Conservation (phyloP, 192 early-diverging fungal species). For the Umbelopsis sp. region DNA sequence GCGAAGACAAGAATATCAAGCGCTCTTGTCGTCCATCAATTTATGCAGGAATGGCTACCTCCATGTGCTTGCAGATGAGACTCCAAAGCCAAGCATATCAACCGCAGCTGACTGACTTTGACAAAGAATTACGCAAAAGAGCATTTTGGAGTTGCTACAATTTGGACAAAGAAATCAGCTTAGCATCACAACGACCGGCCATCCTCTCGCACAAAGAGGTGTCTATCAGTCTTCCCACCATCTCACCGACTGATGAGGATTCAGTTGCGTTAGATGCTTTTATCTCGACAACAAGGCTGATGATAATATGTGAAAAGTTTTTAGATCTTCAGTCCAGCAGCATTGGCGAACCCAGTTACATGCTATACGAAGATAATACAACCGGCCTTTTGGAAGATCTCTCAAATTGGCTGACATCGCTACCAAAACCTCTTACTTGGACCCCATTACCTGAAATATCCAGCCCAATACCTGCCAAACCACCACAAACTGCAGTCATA, state of each 20-base stretch:
- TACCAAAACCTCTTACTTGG: constrained; percentile 27
- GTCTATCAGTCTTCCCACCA: constrained; percentile 26
- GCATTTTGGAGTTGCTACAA: constrained; percentile 41
- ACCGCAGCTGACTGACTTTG: constrained; percentile 1
- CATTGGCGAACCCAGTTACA: background rate
- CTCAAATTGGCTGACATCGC: constrained; percentile 22
- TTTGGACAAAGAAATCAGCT: constrained; percentile 31
- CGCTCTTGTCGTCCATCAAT: constrained; percentile 29
- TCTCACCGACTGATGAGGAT: constrained; percentile 33
- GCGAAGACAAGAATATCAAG: background rate
- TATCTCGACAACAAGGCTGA: constrained; percentile 25
- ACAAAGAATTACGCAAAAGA: constrained; percentile 37
- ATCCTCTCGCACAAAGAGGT: constrained; percentile 23
- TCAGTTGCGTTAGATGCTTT: constrained; percentile 21
- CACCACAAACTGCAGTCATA: constrained; percentile 26
- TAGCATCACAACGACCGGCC: constrained; percentile 29
- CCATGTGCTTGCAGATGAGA: constrained; percentile 33
- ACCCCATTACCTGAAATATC: constrained; percentile 14
- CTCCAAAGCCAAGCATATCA: constrained; percentile 17
- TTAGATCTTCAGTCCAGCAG: constrained; percentile 23
- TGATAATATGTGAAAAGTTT: constrained; percentile 34
- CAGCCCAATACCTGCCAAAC: constrained; percentile 23
- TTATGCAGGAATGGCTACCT: constrained; percentile 36
- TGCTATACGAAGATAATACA: constrained; percentile 27
- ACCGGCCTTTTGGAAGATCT: constrained; percentile 30